Evolutionary conservation across 1,284 basidiomycete genomes (phyloP).

Genomic region (Cutaneotrichosporon cyanovorans): DNA sequence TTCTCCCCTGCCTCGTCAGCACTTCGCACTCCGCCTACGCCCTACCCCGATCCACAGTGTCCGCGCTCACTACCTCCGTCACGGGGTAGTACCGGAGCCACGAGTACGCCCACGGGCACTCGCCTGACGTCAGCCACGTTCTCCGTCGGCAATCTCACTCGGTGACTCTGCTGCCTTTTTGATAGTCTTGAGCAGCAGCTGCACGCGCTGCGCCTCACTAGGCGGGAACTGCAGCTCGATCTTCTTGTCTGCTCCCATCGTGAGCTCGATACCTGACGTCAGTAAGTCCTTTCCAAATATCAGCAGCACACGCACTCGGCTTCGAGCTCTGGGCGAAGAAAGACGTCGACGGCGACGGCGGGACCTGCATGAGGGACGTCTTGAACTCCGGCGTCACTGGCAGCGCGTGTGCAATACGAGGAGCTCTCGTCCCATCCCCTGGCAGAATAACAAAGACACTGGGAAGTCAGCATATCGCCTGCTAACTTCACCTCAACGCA

Average conservation of each 20-base stretch:
- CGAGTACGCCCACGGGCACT: slow-evolving; percentile 11
- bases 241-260: slow-evolving; percentile 57
- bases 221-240: slow-evolving; percentile 67
- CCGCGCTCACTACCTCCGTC: neutral
- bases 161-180: slow-evolving; percentile 6
- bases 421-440: neutral
- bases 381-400: slow-evolving; percentile 25
- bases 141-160: neutral
- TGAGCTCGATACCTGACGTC: slow-evolving; percentile 13
- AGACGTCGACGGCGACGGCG: slow-evolving; percentile 37
- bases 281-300: neutral
- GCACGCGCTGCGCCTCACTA: slow-evolving; percentile 22
- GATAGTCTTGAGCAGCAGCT: slow-evolving; percentile 27
- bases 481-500: neutral
- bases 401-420: slow-evolving; percentile 22
- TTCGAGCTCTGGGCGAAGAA: slow-evolving; percentile 40
- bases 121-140: slow-evolving; percentile 8
- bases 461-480: neutral
- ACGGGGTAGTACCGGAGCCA: slow-evolving; percentile 34
- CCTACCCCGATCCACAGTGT: no score
- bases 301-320: slow-evolving; percentile 25
- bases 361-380: slow-evolving; percentile 30
- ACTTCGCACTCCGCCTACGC: neutral
- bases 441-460: slow-evolving; percentile 28
- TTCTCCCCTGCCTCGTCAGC: neutral